These are phyloP conservation scores for Pythium pectinolyticum DNA, from an alignment of 352 stramenopile genomes.

Conservation along the genomic window DNA sequence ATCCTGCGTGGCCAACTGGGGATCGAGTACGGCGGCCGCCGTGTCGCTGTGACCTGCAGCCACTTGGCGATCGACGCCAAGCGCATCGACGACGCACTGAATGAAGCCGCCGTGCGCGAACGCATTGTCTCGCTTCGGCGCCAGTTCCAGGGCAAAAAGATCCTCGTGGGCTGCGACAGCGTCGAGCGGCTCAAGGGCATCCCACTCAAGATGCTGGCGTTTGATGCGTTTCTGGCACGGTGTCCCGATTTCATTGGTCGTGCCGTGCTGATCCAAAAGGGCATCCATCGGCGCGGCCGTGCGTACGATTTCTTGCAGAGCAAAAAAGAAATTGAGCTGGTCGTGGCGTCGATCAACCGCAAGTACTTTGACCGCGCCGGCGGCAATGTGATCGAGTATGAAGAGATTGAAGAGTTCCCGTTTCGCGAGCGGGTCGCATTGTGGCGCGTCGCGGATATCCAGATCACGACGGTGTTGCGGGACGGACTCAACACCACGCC, in stretches of 20 bases:
- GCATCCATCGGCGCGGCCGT: slow-evolving; percentile 79
- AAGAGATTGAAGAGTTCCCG: slow-evolving; percentile 70
- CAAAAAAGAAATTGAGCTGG: slow-evolving; percentile 91
- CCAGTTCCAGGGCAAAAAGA: slow-evolving; percentile 69
- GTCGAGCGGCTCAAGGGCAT: slow-evolving; percentile 97
- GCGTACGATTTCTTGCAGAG: slow-evolving; percentile 94
- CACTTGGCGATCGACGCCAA: slow-evolving; percentile 83
- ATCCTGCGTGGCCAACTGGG: slow-evolving; percentile 90
- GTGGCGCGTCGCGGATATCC: slow-evolving; percentile 74
- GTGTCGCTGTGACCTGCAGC: slow-evolving; percentile 94
- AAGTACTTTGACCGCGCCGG: slow-evolving; percentile 67
- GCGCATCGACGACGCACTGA: slow-evolving; percentile 57
- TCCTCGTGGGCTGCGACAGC: slow-evolving; percentile 92
- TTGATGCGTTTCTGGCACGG: slow-evolving; percentile 91
- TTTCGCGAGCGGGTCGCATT: slow-evolving; percentile 72
- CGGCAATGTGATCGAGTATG: slow-evolving; percentile 69
- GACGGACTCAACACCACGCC: slow-evolving; percentile 79
- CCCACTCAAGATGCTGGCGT: slow-evolving; percentile 95
- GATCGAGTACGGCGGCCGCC: slow-evolving; percentile 94
- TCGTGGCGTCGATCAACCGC: slow-evolving; percentile 91
- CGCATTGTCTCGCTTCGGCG: slow-evolving; percentile 57
- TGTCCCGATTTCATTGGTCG: slow-evolving; percentile 83
- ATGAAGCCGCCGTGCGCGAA: slow-evolving; percentile 43
- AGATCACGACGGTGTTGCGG: slow-evolving; percentile 72
- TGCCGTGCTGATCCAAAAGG: slow-evolving; percentile 80